Conservation (phyloP, 2,329 filamentous ascomycete genomes). For the Xylariaceae sp. region DNA sequence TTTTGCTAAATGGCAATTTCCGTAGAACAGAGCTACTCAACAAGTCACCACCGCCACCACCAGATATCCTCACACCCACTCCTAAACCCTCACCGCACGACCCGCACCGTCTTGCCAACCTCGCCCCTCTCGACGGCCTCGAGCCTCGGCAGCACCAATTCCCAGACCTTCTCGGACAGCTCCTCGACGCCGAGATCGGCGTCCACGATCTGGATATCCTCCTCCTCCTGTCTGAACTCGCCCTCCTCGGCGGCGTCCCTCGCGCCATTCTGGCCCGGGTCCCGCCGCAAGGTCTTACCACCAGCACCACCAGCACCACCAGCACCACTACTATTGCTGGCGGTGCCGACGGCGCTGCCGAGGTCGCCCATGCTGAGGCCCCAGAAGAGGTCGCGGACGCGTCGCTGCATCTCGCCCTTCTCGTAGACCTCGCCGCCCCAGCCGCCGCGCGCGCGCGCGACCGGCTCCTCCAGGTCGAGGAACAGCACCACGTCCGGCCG, state of each 20-base stretch:
- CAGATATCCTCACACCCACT: background rate
- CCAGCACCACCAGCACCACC: slow-evolving; percentile 18
- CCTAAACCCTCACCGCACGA: slow-evolving; percentile 39
- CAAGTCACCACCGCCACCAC: no score
- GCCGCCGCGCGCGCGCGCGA: slow-evolving; percentile 76
- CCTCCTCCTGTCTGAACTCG: slow-evolving; percentile 51
- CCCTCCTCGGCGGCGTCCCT: slow-evolving; percentile 31
- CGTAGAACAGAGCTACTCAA: no score
- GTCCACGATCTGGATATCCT: slow-evolving; percentile 58
- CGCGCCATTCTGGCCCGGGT: slow-evolving; percentile 20
- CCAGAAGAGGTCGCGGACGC: slow-evolving; percentile 76
- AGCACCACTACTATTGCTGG: slow-evolving; percentile 10
- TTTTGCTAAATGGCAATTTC: no score
- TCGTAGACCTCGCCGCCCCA: slow-evolving; percentile 92
- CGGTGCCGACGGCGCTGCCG: slow-evolving; percentile 33
- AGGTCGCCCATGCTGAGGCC: slow-evolving; percentile 53
- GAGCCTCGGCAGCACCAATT: slow-evolving; percentile 49
- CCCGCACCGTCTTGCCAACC: slow-evolving; percentile 49
- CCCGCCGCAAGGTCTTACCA: slow-evolving; percentile 12
- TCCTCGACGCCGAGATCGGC: slow-evolving; percentile 58
- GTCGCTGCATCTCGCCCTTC: slow-evolving; percentile 76
- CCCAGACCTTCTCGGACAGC: slow-evolving; percentile 60
- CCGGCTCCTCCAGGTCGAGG: slow-evolving; percentile 75
- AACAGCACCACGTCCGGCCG: slow-evolving; percentile 87
- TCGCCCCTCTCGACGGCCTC: slow-evolving; percentile 54